A percentile compares a stretch with the other conserved stretches of the same genome.
Conservation (phyloP, 306 rosid species). For the Citrullus amarus region DNA sequence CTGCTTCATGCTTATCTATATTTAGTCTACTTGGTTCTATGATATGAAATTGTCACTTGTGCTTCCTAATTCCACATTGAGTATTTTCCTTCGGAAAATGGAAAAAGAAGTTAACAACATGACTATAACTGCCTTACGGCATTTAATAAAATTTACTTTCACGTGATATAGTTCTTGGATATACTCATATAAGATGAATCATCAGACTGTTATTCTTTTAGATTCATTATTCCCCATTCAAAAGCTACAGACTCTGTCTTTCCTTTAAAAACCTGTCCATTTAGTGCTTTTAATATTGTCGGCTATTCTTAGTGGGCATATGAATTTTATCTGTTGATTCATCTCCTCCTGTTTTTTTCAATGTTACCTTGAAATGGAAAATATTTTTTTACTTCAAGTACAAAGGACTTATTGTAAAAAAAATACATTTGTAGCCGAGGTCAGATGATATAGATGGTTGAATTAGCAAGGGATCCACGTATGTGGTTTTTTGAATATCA, state of each 20-base stretch:
- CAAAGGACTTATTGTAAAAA: not conserved
- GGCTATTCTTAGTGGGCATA: not conserved
- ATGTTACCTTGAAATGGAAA: not conserved
- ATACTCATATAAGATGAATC: not conserved
- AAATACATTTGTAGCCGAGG: not conserved
- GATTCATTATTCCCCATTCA: not conserved
- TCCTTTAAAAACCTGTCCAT: not conserved
- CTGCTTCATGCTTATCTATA: not conserved
- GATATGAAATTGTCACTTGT: not conserved
- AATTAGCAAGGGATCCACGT: not conserved
- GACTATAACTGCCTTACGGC: not conserved
- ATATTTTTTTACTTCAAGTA: not conserved
- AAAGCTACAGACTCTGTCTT: not conserved
- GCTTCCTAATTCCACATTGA: not conserved
- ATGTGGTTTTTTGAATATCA: not conserved
- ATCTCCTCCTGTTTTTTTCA: not conserved
- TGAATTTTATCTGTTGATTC: not conserved
- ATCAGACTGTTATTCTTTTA: not conserved
- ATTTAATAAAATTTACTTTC: not conserved
- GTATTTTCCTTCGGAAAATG: not conserved
- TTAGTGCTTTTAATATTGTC: not conserved
- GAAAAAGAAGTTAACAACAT: not conserved
- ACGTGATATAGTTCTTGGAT: not conserved
- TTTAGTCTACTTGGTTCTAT: not conserved
- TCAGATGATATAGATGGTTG: not conserved